Evolutionary conservation across 169 alveolate genomes (phyloP).

Genomic region (Cyclospora cayetanensis): DNA sequence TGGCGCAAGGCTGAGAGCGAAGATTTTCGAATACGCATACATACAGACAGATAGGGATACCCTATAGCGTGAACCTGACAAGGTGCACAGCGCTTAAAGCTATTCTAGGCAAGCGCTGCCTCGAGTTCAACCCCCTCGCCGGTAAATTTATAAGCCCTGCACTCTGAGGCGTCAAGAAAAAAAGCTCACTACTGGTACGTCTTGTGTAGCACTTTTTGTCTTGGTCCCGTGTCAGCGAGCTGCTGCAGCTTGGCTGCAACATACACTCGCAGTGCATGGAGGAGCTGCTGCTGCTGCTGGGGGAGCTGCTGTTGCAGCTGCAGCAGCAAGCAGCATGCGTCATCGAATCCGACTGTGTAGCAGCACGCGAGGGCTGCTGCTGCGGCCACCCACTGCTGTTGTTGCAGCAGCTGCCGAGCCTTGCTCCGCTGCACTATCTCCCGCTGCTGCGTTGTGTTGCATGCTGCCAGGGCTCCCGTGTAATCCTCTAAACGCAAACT

Average conservation of each 20-base stretch:
- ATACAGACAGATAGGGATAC: neutral
- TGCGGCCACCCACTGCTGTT: neutral
- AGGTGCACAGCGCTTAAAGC: too few species aligned
- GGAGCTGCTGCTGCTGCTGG: neutral
- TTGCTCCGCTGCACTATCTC: neutral
- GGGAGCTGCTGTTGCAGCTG: conserved; percentile 14
- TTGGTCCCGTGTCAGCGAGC: neutral
- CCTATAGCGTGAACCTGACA: too few species aligned
- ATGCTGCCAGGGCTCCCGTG: neutral
- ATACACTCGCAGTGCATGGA: conserved; percentile 2
- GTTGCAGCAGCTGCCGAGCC: conserved; percentile 8
- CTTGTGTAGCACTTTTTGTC: neutral
- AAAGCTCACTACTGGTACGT: neutral
- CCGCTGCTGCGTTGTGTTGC: conserved; percentile 9
- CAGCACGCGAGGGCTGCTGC: neutral
- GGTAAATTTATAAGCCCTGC: too few species aligned
- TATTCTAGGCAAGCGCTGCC: too few species aligned
- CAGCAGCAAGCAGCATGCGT: conserved; percentile 33
- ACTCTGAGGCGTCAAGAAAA: neutral
- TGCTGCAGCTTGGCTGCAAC: conserved; percentile 25
- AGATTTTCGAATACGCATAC: too few species aligned
- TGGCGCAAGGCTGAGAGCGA: conserved; percentile 7
- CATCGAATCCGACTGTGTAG: conserved; percentile 12
- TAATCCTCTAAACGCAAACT: neutral
- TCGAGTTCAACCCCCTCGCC: too few species aligned